Conservation (phyloP, 2,329 filamentous ascomycete genomes). For the Monosporascus sp. region DNA sequence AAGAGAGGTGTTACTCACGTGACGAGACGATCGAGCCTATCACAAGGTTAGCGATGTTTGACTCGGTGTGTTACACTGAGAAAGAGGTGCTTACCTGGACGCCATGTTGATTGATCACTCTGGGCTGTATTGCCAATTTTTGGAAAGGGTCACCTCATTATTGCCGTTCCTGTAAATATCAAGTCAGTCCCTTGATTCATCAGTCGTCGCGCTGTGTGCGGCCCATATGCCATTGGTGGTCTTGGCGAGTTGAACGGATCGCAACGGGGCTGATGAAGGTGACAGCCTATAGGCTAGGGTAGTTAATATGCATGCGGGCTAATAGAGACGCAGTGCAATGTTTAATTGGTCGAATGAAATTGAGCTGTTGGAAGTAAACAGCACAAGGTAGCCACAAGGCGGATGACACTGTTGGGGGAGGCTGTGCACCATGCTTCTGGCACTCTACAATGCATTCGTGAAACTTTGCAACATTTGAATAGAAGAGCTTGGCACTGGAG, state of each 20-base stretch:
- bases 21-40: slow-evolving; percentile 77
- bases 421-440: neutral
- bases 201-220: neutral
- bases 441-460: neutral
- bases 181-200: neutral
- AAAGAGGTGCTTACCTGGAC: slow-evolving; percentile 41
- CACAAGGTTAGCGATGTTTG: slow-evolving; percentile 28
- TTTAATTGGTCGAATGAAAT: neutral
- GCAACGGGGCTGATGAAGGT: neutral
- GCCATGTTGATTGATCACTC: slow-evolving; percentile 45
- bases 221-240: neutral
- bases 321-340: neutral
- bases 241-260: neutral
- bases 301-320: neutral
- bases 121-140: slow-evolving; percentile 22
- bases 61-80: neutral
- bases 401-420: neutral
- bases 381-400: neutral
- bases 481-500: neutral
- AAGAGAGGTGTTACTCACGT: slow-evolving; percentile 57
- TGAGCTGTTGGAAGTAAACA: neutral
- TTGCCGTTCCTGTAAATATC: slow-evolving; percentile 5
- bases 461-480: neutral
- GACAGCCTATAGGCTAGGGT: neutral
- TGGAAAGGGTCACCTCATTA: slow-evolving; percentile 22